Conservation (phyloP, 768 basidiomycete species). For the Lactarius akahatsu region DNA sequence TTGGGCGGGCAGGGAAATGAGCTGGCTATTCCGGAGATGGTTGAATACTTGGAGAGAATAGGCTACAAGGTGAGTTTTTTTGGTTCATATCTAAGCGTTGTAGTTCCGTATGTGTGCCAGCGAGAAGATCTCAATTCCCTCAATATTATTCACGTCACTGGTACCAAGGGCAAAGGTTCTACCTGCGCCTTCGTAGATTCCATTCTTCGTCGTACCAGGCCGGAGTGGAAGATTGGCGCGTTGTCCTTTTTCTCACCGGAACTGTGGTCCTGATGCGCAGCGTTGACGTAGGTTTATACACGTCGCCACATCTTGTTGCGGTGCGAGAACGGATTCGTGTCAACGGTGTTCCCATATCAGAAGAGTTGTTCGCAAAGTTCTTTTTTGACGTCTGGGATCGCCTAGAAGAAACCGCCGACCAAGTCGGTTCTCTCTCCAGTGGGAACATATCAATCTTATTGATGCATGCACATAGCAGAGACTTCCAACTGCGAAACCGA, state of each 20-base stretch:
- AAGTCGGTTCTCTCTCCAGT: constrained; percentile 44
- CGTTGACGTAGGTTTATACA: constrained; percentile 72
- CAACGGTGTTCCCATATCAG: constrained; percentile 86
- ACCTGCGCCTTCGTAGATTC: constrained; percentile 92
- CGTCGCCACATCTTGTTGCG: constrained; percentile 93
- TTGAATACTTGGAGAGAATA: constrained; percentile 83
- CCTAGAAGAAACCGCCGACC: constrained; percentile 59
- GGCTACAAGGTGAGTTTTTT: constrained; percentile 70
- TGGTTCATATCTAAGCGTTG: constrained; percentile 26
- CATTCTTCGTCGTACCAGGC: constrained; percentile 71
- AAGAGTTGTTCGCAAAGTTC: constrained; percentile 82
- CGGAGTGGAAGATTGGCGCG: constrained; percentile 81
- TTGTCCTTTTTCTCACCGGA: not conserved
- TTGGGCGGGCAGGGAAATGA: constrained; percentile 58
- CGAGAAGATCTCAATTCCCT: constrained; percentile 79
- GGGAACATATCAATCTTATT: not conserved
- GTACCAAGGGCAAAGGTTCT: constrained; percentile 98
- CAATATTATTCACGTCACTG: constrained; percentile 95
- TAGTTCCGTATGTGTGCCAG: constrained; percentile 41
- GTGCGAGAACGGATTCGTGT: constrained; percentile 95
- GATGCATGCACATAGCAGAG: constrained; percentile 41
- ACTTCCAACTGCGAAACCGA: constrained; percentile 53
- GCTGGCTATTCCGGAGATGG: constrained; percentile 82
- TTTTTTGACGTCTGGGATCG: constrained; percentile 97
- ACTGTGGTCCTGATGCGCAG: not conserved